Evolutionary conservation across 2,329 filamentous ascomycete species (phyloP).

Genomic region (Colletotrichum siamense): DNA sequence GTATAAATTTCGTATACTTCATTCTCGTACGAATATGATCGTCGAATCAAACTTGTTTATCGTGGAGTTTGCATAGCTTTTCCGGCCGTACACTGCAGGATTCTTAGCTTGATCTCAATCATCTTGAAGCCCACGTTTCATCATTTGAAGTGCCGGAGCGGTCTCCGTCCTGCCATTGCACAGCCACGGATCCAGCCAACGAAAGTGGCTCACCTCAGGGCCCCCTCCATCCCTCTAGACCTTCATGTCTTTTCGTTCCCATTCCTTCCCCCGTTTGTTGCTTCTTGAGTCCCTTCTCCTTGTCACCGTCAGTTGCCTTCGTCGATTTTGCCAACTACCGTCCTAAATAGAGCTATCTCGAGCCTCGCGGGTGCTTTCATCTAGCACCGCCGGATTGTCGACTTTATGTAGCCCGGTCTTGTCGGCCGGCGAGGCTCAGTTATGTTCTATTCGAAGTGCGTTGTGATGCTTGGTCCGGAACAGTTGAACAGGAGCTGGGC

Average conservation of each 20-base stretch:
- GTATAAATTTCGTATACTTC: background rate
- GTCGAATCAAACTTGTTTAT: background rate
- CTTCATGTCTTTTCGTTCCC: background rate
- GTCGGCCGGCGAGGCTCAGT: background rate
- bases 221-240: accelerated
- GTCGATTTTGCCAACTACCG: background rate
- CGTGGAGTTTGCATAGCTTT: background rate
- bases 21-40: background rate
- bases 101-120: background rate
- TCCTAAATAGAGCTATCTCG: background rate
- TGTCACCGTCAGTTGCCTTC: background rate
- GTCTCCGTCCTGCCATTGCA: background rate
- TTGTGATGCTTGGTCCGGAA: background rate
- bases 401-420: background rate
- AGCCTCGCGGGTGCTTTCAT: background rate
- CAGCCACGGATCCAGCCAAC: accelerated
- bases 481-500: accelerated
- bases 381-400: background rate
- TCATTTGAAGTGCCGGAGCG: background rate
- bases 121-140: background rate
- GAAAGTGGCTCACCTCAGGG: accelerated
- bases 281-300: background rate
- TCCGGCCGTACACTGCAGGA: background rate
- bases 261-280: background rate
- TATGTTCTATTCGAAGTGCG: background rate